Percentiles rank a stretch among this genome's conserved stretches.
These are phyloP conservation scores for Suillus fuscotomentosus DNA, from an alignment of 768 basidiomycete genomes.

Conservation along the genomic window DNA sequence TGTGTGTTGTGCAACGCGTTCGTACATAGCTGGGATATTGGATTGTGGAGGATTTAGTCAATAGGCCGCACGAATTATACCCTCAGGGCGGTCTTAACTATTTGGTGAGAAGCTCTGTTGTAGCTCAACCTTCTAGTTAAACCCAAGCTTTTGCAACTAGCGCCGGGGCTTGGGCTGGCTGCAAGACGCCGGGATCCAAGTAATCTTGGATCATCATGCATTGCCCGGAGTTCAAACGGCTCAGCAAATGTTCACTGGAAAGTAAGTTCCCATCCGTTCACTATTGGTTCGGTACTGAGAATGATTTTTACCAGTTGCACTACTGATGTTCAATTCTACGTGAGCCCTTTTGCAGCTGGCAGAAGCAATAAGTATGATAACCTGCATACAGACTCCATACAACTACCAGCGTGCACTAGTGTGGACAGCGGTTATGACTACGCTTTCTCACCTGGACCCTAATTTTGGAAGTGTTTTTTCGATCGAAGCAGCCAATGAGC, in stretches of 20 bases:
- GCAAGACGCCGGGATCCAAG: constrained; percentile 59
- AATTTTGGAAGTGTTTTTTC: constrained; percentile 62
- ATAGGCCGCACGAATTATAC: constrained; percentile 58
- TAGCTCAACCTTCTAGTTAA: background rate
- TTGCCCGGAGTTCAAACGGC: constrained; percentile 67
- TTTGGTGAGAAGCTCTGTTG: constrained; percentile 43
- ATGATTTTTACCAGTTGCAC: constrained; percentile 52
- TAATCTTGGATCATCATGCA: constrained; percentile 69
- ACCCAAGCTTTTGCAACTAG: constrained; percentile 32
- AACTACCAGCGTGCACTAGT: constrained; percentile 78
- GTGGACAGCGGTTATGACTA: constrained; percentile 83
- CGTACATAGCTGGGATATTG: constrained; percentile 71
- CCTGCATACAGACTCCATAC: constrained; percentile 47
- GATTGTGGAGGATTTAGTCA: constrained; percentile 73
- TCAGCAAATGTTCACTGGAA: constrained; percentile 66
- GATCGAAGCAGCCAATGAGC: constrained; percentile 79
- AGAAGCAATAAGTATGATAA: constrained; percentile 4
- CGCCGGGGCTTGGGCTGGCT: constrained; percentile 62
- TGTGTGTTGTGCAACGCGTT: background rate
- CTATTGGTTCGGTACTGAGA: background rate
- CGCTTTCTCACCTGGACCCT: constrained; percentile 67
- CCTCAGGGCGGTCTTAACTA: constrained; percentile 68
- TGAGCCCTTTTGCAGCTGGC: constrained; percentile 27
- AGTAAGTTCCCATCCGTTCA: constrained; percentile 34
- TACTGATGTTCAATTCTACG: constrained; percentile 69